These are phyloP conservation scores for Vitis rupestris DNA, from an alignment of 164 flowering plant genomes.

Conservation along the genomic window DNA sequence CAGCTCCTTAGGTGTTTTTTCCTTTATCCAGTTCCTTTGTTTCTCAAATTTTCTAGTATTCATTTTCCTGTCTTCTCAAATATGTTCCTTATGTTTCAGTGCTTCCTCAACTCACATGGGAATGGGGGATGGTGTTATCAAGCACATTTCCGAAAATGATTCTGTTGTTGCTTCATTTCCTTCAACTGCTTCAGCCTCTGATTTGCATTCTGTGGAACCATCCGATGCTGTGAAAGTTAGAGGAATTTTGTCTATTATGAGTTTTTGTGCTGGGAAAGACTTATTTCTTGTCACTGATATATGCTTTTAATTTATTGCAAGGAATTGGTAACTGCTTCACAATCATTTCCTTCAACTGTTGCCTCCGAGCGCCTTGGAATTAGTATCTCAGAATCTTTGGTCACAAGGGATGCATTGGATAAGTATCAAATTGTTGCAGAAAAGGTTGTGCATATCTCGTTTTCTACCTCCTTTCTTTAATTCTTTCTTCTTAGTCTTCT, in stretches of 20 bases:
- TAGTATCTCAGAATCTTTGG: conserved; percentile 58
- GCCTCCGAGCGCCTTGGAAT: conserved; percentile 55
- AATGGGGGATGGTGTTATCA: conserved; percentile 42
- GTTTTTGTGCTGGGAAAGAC: not conserved
- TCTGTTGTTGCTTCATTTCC: conserved; percentile 39
- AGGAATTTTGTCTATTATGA: not conserved
- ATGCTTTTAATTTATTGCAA: conserved; percentile 18
- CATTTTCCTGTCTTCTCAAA: not conserved
- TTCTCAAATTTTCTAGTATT: not conserved
- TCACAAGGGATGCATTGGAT: conserved; percentile 85
- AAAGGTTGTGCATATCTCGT: conserved; percentile 48
- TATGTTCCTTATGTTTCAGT: conserved; percentile 34
- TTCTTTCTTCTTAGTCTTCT: not conserved
- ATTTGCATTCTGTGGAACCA: conserved; percentile 44
- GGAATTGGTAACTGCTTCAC: conserved; percentile 59
- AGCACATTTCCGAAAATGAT: conserved; percentile 44
- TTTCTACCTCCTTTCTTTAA: not conserved
- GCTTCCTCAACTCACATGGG: conserved; percentile 46
- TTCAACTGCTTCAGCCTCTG: conserved; percentile 45
- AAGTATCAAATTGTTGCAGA: conserved; percentile 70
- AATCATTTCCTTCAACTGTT: conserved; percentile 37
- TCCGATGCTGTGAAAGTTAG: conserved; percentile 48
- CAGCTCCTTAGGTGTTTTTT: conserved; percentile 50
- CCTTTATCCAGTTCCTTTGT: not conserved
- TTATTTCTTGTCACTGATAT: conserved; percentile 4